Conservation (phyloP, 352 stramenopile species). For the Poterioochromonas sp. region DNA sequence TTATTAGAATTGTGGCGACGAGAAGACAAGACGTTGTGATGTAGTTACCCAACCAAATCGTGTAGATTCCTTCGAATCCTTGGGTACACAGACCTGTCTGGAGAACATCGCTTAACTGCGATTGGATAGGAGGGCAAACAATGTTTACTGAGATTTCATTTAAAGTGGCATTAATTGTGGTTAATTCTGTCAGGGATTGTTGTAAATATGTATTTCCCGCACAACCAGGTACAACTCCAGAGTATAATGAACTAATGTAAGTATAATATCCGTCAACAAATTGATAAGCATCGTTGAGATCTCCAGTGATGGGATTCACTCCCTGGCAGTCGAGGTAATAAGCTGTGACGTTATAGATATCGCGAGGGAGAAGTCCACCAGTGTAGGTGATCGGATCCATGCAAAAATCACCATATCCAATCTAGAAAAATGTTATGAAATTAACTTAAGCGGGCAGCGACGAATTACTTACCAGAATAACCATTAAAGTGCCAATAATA, state of each 20-base stretch:
- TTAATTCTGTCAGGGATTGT: not conserved
- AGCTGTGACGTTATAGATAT: not conserved
- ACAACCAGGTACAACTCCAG: not conserved
- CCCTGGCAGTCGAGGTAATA: not conserved
- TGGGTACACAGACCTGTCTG: not conserved
- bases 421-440: not conserved
- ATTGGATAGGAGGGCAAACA: not conserved
- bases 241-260: not conserved
- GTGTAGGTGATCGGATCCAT: not conserved
- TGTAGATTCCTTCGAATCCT: not conserved
- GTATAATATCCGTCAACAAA: too few species aligned
- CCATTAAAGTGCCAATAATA: not conserved
- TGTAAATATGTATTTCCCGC: not conserved
- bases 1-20: not conserved
- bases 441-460: not conserved
- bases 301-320: not conserved
- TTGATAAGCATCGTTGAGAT: not conserved
- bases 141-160: not conserved
- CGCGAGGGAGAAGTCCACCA: not conserved
- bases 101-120: not conserved
- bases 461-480: not conserved
- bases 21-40: not conserved
- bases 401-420: not conserved
- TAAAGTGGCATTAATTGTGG: not conserved
- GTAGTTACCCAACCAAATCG: not conserved